Conservation (phyloP, 225 moss, liverwort and hornwort species). For the Anthoceros angustus region DNA sequence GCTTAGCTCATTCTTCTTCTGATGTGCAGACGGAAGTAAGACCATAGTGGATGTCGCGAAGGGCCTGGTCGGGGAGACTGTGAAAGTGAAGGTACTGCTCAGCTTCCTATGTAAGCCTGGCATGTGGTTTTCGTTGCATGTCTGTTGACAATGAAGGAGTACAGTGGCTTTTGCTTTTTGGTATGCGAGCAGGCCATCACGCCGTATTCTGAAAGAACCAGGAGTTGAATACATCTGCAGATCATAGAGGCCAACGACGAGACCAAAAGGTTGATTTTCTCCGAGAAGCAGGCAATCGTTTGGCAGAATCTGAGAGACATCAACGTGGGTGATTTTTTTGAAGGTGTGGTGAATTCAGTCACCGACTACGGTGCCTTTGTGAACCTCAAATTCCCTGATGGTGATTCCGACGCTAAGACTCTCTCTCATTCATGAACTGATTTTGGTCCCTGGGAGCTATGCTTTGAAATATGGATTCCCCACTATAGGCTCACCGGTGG, state of each 20-base stretch:
- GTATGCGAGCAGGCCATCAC: neutral
- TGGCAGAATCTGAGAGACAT: constrained; percentile 57
- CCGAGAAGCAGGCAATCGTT: constrained; percentile 74
- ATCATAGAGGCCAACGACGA: neutral
- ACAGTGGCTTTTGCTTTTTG: neutral
- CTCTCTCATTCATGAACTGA: neutral
- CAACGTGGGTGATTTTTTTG: constrained; percentile 47
- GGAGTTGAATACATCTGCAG: constrained; percentile 3
- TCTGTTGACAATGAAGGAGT: neutral
- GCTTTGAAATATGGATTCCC: neutral
- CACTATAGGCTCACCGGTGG: neutral
- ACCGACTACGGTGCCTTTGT: constrained; percentile 98
- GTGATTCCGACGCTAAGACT: constrained; percentile 17
- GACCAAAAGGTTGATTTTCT: constrained; percentile 58
- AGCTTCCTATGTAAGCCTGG: neutral
- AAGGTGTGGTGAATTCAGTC: constrained; percentile 88
- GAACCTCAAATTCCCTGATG: constrained; percentile 66
- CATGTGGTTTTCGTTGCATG: neutral
- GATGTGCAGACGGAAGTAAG: constrained; percentile 51
- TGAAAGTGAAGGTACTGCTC: constrained; percentile 55
- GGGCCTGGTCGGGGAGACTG: constrained; percentile 53
- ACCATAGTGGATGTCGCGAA: constrained; percentile 57
- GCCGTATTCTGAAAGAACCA: neutral
- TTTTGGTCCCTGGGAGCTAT: neutral
- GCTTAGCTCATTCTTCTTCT: neutral